Evolutionary conservation across 805 yeast species (phyloP).

Genomic region (Lipomyces yamadae): DNA sequence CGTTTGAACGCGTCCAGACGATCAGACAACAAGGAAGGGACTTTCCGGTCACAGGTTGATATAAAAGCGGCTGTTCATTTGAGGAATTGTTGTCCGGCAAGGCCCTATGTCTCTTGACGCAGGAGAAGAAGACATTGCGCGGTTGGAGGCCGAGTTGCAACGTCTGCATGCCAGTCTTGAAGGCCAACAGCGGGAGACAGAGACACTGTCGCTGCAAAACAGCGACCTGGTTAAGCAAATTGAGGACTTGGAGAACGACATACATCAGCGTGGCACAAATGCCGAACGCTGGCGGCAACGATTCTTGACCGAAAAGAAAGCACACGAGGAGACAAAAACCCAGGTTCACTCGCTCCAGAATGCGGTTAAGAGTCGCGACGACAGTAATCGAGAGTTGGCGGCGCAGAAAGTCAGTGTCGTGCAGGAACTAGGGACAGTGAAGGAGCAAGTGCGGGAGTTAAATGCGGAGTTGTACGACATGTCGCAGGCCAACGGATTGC

Average conservation of each 20-base stretch:
- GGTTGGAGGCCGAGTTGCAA: slow-evolving; percentile 15
- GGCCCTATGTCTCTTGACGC: not conserved
- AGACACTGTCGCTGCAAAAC: slow-evolving; percentile 9
- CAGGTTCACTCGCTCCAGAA: slow-evolving; percentile 19
- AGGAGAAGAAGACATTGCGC: slow-evolving; percentile 17
- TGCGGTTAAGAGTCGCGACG: slow-evolving; percentile 27
- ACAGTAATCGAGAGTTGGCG: slow-evolving; percentile 29
- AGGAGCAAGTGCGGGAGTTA: slow-evolving; percentile 12
- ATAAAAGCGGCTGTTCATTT: not conserved
- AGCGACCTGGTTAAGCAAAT: slow-evolving; percentile 15
- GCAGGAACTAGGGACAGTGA: slow-evolving; percentile 16
- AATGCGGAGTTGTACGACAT: slow-evolving; percentile 11
- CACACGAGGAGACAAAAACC: slow-evolving; percentile 11
- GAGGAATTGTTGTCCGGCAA: not conserved
- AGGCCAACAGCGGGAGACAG: slow-evolving; percentile 7
- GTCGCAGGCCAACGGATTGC: slow-evolving; percentile 16
- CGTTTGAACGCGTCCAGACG: not conserved
- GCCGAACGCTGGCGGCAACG: slow-evolving; percentile 30
- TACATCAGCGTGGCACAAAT: slow-evolving; percentile 19
- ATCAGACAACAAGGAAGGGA: not conserved
- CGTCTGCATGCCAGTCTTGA: not conserved
- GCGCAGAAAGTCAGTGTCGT: slow-evolving; percentile 12
- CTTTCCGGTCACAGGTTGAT: not conserved
- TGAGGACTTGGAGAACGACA: slow-evolving; percentile 24
- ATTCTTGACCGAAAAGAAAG: slow-evolving; percentile 21